A percentile compares a stretch with the other conserved stretches of the same genome.
Evolutionary conservation across 495 filamentous ascomycete genomes (phyloP).

Genomic region (Trichocladium antarcticum): DNA sequence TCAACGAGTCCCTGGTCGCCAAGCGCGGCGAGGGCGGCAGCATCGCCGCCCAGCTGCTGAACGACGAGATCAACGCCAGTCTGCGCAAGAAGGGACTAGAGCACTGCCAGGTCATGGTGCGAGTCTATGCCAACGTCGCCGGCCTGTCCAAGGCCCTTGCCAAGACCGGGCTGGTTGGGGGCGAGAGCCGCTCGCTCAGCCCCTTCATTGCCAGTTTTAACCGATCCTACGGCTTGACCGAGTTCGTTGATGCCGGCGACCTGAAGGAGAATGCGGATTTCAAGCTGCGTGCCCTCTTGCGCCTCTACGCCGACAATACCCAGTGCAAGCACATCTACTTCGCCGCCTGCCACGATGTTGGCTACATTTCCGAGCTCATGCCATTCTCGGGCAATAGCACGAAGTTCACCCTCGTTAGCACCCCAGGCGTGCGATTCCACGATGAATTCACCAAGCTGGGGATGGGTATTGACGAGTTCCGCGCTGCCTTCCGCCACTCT

Average conservation of each 20-base stretch:
- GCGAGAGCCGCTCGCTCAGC: conserved; percentile 43
- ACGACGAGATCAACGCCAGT: conserved; percentile 40
- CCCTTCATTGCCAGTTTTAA: conserved; percentile 50
- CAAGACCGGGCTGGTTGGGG: conserved; percentile 37
- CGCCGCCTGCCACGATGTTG: conserved; percentile 51
- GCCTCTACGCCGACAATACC: conserved; percentile 45
- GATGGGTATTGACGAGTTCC: conserved; percentile 36
- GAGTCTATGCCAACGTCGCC: conserved; percentile 47
- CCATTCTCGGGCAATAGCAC: conserved; percentile 32
- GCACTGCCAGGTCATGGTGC: conserved; percentile 48
- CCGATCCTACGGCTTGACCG: conserved; percentile 46
- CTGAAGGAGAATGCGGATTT: conserved; percentile 51
- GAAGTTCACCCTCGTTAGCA: conserved; percentile 45
- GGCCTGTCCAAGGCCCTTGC: conserved; percentile 24
- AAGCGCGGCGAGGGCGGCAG: conserved; percentile 46
- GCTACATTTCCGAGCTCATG: conserved; percentile 46
- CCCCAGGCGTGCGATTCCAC: conserved; percentile 21
- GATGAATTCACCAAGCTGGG: conserved; percentile 22
- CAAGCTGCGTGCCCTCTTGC: conserved; percentile 42
- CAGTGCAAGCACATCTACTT: conserved; percentile 60
- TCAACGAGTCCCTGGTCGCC: conserved; percentile 44
- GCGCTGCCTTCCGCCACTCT: conserved; percentile 34
- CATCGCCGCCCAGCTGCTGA: conserved; percentile 44
- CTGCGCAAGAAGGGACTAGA: conserved; percentile 38
- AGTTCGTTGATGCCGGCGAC: conserved; percentile 52